These are phyloP conservation scores for Lactarius akahatsu DNA, from an alignment of 768 basidiomycete species.

Conservation along the genomic window DNA sequence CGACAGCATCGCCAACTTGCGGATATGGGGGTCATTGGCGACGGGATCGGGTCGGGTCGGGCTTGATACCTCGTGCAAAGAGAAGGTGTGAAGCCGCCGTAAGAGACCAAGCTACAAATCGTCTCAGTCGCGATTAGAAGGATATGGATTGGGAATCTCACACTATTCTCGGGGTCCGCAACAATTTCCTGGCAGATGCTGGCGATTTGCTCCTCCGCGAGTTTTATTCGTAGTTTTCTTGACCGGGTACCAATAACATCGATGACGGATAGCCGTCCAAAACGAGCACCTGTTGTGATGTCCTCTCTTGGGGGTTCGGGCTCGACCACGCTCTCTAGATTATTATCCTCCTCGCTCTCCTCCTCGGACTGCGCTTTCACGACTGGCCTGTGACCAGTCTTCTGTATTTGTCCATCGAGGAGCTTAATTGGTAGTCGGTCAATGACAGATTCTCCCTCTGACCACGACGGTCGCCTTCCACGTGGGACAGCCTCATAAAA, in stretches of 20 bases:
- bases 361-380: constrained; percentile 33
- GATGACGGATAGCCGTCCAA: constrained; percentile 78
- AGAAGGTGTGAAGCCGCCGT: constrained; percentile 85
- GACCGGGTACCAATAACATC: constrained; percentile 69
- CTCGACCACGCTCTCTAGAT: constrained; percentile 30
- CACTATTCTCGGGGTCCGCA: constrained; percentile 92
- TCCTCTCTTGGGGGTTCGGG: constrained; percentile 52
- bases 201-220: constrained; percentile 93
- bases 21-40: constrained; percentile 74
- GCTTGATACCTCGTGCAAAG: constrained; percentile 70
- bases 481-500: constrained; percentile 68
- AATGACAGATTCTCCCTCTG: constrained; percentile 50
- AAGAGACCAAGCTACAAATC: constrained; percentile 74
- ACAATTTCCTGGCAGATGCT: constrained; percentile 91
- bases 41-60: constrained; percentile 69
- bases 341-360: constrained; percentile 41
- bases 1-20: constrained; percentile 85
- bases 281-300: constrained; percentile 79
- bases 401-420: constrained; percentile 71
- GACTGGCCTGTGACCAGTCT: constrained; percentile 45
- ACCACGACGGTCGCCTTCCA: constrained; percentile 45
- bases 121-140: constrained; percentile 15
- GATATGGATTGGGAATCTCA: constrained; percentile 42
- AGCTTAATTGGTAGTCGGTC: constrained; percentile 84
- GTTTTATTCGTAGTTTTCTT: constrained; percentile 62